A percentile compares a stretch with the other conserved stretches of the same genome.
phyloP scores from a whole-genome alignment of 495 filamentous ascomycete genomes.

The Mytilinidion resinicola region DNA sequence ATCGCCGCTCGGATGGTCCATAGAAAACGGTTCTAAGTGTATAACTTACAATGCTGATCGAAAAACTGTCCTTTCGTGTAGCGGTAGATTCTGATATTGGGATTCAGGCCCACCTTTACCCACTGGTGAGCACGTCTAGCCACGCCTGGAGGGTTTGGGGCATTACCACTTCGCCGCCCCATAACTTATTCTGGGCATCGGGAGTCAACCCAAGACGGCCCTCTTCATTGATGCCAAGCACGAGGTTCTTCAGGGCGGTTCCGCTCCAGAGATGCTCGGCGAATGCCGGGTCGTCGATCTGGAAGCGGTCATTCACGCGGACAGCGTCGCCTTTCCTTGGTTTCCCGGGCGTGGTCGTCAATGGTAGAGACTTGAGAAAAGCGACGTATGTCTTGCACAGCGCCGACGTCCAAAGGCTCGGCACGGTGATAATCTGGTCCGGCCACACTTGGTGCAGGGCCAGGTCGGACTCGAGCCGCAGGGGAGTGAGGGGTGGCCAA shows the following conservation, averaged over 20 bases:
- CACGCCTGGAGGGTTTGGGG: neutral
- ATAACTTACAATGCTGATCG: constrained; percentile 70
- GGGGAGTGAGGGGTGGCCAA: constrained; percentile 75
- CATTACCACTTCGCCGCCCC: constrained; percentile 65
- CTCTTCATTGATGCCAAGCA: constrained; percentile 29
- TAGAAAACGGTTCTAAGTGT: neutral
- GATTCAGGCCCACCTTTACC: constrained; percentile 65
- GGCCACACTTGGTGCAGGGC: constrained; percentile 50
- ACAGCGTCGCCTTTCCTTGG: constrained; percentile 82
- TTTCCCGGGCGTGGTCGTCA: constrained; percentile 74
- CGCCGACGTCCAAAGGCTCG: constrained; percentile 69
- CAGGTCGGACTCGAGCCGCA: constrained; percentile 63
- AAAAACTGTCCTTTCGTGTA: constrained; percentile 85
- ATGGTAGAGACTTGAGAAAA: constrained; percentile 67
- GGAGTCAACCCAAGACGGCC: constrained; percentile 20
- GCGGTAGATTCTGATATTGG: constrained; percentile 88
- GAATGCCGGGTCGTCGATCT: constrained; percentile 70
- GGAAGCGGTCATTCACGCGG: constrained; percentile 86
- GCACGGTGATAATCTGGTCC: constrained; percentile 68
- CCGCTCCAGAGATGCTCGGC: constrained; percentile 59
- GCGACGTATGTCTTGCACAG: constrained; percentile 76
- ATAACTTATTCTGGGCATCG: constrained; percentile 42
- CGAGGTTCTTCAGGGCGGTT: constrained; percentile 31
- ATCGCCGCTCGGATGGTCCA: neutral
- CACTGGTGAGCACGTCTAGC: neutral